Evolutionary conservation across 352 stramenopile genomes (phyloP), one percentile per base, ranked within the genome.

Genomic region (Thalassiosira gravida): DNA sequence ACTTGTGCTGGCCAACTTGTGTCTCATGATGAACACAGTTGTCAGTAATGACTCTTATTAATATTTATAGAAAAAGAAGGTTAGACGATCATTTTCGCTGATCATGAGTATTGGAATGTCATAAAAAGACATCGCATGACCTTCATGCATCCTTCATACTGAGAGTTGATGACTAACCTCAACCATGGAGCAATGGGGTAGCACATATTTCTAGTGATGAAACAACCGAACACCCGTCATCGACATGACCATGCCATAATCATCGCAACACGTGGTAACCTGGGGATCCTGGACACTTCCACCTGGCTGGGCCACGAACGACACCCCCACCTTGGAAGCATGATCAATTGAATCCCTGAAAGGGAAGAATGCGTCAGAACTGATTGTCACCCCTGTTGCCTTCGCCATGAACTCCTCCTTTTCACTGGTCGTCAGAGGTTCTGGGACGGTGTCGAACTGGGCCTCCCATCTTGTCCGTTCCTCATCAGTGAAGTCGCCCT

Each of bases 311-410:
- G 96, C 98, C 42, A 99, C 97, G 90, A 95, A 99, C 53, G 93
- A 95, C 25, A 99, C 97, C 58, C 97, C 97, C 27, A 95, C 76
- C 87, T 96, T 96, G 52, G 90, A 95, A 6, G 93, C 93, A 87
- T 99, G 96, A 92, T 99, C 97, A 83, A 99, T 99, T 18, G 95
- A 98, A 91, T 99, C 96, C 62, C 97, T 95, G 93, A 99, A 99
- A 30, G 97, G 97, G 92, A 99, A 99, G 92, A 99, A 99, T 13
- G 97, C 97, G 86, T 99, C 97, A 24, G 95, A 98, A 37, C 95
- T 96, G n/a, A 99, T 95, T 52, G 92, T 96, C 30, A 99, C 95
- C 42, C 96, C 94, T 8, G 63, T 86, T 37, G 92, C 91, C 53
- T 90, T 84, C 46, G 83, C 86, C 44, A 99, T 90, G 88, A 98